Percentiles rank a stretch among this genome's conserved stretches.
These are phyloP conservation scores for Copromyces sp. DNA, from an alignment of 495 filamentous ascomycete genomes.

Conservation along the genomic window DNA sequence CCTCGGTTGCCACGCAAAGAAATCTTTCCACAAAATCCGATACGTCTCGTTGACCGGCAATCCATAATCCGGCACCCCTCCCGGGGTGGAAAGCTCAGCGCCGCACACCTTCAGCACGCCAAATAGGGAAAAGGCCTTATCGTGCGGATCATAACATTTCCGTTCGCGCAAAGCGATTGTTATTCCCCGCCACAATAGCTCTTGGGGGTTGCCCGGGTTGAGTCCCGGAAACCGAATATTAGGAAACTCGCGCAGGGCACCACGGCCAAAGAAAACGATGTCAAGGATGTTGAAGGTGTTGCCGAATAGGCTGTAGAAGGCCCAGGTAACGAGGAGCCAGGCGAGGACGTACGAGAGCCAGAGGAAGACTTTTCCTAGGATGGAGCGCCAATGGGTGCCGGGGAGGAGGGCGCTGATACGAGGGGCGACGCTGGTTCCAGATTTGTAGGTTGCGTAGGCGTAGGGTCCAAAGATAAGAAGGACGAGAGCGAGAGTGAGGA, in stretches of 20 bases:
- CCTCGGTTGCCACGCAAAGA: not conserved
- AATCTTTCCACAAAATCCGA: not conserved
- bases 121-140: not conserved
- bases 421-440: not conserved
- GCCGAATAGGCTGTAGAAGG: not conserved
- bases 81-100: not conserved
- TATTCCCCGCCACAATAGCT: not conserved
- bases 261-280: not conserved
- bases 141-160: not conserved
- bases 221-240: not conserved
- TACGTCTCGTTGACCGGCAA: not conserved
- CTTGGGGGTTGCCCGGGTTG: not conserved
- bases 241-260: not conserved
- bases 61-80: not conserved
- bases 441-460: not conserved
- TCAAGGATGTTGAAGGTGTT: not conserved
- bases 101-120: not conserved
- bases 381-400: not conserved
- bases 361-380: not conserved
- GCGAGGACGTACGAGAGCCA: not conserved
- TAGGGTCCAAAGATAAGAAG: not conserved
- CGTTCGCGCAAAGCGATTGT: not conserved
- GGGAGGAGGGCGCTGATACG: not conserved
- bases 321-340: not conserved
- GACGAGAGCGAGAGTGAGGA: not conserved